These are phyloP conservation scores for Sesbania bispinosa DNA, from an alignment of 306 rosid species.

Conservation along the genomic window DNA sequence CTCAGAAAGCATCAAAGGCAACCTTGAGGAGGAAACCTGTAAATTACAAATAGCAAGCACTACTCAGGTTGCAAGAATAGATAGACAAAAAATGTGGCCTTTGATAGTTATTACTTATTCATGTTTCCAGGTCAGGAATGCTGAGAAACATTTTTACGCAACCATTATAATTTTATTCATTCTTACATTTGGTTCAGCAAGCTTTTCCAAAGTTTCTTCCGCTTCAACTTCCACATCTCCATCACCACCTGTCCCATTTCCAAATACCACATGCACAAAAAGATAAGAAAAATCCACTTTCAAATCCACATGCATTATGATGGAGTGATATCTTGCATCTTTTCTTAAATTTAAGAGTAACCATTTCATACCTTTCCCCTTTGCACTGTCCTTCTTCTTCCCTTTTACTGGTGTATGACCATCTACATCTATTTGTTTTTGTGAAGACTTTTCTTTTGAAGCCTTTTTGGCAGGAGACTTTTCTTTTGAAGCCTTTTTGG, in stretches of 20 bases:
- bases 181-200: constrained; percentile 58
- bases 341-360: background rate
- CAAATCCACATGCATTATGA: background rate
- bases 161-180: background rate
- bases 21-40: constrained; percentile 74
- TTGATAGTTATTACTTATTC: constrained; percentile 17
- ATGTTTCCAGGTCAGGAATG: background rate
- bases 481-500: constrained; percentile 46
- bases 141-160: background rate
- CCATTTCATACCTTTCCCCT: constrained; percentile 44
- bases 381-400: constrained; percentile 37
- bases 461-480: too few species aligned
- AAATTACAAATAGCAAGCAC: constrained; percentile 29
- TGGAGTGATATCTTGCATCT: constrained; percentile 10
- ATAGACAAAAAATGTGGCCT: constrained; percentile 17
- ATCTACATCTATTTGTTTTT: constrained; percentile 36
- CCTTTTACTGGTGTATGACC: constrained; percentile 36
- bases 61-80: constrained; percentile 21
- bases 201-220: constrained; percentile 63
- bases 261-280: constrained; percentile 25
- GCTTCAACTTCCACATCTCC: constrained; percentile 44
- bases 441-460: constrained; percentile 37
- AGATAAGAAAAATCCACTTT: constrained; percentile 11
- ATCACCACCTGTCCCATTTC: constrained; percentile 40
- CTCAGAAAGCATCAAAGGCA: constrained; percentile 90